Evolutionary conservation across 2,329 filamentous ascomycete species (phyloP), one percentile per base, ranked within the genome.

Genomic region (Arthrinium phaeospermum): DNA sequence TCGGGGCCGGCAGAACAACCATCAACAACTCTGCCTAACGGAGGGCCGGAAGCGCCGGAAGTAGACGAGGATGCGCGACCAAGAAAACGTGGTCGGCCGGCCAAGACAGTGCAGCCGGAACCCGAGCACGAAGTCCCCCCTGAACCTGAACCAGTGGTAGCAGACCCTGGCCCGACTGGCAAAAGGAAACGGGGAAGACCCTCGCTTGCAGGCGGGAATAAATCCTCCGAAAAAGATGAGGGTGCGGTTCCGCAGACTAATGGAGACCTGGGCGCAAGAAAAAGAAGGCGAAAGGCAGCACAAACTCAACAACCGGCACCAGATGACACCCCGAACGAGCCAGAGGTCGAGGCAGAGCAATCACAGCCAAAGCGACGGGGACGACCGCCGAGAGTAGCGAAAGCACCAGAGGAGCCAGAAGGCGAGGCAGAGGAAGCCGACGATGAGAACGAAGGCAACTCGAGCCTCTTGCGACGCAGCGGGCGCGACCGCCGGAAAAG

Each of bases 241-340:
- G 12, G 3, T 7, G 34, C 4, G 41, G 8, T 19, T n/a, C 57
- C 34, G 8, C 34, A 5, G 24, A 13, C 19, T 34, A 64, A 64
- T 64, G 34, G 30, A 30, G 6, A 41, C 19, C 34, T 12, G 4
- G 57, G 57, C 57, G 12, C 34, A 41, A 75, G 41, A 71, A 82
- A 79, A 72, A 80, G 81, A 47, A 79, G 80, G 12, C 77, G 79
- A 8, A 78, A 77, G 1, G 77, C 78, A 13, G 77, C 78, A 13
- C 57, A 76, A 14, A 71, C 73, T 2, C 72, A 75, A 68, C 71
- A 78, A 53, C 10, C 49, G 46, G n/a, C 30, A 37, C 45, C 73
- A 44, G 70, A 72, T 12, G 69, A 73, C 22, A 30, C 22, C 22
- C 8, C 67, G 41, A 68, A 34, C 41, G 67, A 68, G 13, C 67